Base-by-base conservation (phyloP, 805 yeast species). In the Pichia kluyveri region DNA sequence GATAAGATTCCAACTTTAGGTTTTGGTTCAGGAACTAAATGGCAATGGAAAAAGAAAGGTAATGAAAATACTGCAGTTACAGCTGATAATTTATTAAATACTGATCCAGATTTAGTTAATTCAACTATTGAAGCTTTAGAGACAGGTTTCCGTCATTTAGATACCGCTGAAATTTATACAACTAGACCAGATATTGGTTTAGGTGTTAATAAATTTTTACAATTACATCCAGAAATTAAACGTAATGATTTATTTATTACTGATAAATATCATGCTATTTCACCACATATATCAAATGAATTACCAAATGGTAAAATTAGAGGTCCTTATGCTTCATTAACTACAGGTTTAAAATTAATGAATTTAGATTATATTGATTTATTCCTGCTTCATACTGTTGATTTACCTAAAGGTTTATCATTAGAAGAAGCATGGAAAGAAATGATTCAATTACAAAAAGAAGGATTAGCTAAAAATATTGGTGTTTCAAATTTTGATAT, bases 161-260 rank as follows among this genome's bases (percentile, higher is more conserved):
- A 82, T 56, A 79, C 83, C 3, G 86, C 87, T 1, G 85, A 82
- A 53, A 65, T 71, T 15, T 82, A 82, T 60, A 69, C 74, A 19
- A 82, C 86, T 8, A 77, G 79, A 51, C 60, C 57, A 7, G 86
- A 81, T 56, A 73, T 81, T 44, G 84, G 80, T n/a, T 70, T 58
- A 31, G 86, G 80, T 1, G 51, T 80, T 34, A 66, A 65, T 44
- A 59, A 64, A 41, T 60, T 71, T 1, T 74, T 52, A 14, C 10
- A 15, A 3, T 41, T 43, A 17, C 41, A 41, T n/a, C 71, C 8
- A 47, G 66, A 14, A 51, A 60, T 42, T 69, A 18, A 14, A 30
- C 45, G 87, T 65, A 75, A 61, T 44, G 67, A 63, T 61, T 46
- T 79, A 14, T 82, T 73, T 68, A 61, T 82, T 51, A 80, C 87